Conservation (phyloP, 73 alveolate genomes). For the Breviolum minutum region DNA sequence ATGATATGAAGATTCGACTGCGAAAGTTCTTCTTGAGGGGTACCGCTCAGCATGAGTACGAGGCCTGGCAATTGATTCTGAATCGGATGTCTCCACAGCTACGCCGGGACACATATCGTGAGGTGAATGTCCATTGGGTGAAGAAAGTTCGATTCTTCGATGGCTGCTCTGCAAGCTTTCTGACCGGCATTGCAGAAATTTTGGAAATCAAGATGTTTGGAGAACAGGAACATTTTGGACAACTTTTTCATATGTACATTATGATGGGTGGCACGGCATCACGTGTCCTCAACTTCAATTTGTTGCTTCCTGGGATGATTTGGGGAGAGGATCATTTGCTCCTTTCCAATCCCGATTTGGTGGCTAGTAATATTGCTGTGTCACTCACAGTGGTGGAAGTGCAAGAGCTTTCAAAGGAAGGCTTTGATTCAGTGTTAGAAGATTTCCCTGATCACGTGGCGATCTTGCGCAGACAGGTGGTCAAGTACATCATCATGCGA, state of each 20-base stretch:
- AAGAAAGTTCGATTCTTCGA: constrained; percentile 88
- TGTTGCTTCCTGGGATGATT: constrained; percentile 55
- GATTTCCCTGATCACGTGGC: constrained; percentile 51
- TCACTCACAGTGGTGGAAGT: constrained; percentile 64
- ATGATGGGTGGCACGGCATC: constrained; percentile 89
- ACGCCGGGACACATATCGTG: constrained; percentile 87
- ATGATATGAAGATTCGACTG: constrained; percentile 69
- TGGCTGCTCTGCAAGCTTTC: constrained; percentile 68
- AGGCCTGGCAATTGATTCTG: constrained; percentile 83
- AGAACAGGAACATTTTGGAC: constrained; percentile 88
- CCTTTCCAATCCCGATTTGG: constrained; percentile 73
- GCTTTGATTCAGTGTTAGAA: constrained; percentile 42
- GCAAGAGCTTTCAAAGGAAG: constrained; percentile 58
- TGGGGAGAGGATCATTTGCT: constrained; percentile 88
- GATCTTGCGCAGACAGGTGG: not conserved
- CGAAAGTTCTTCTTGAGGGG: constrained; percentile 75
- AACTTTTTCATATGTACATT: constrained; percentile 85
- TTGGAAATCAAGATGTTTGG: constrained; percentile 85
- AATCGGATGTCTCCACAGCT: constrained; percentile 88
- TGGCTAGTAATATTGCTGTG: constrained; percentile 54
- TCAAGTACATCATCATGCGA: constrained; percentile 62
- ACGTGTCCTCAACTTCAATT: constrained; percentile 31
- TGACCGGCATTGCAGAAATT: constrained; percentile 78
- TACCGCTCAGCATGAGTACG: constrained; percentile 78
- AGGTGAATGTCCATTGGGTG: constrained; percentile 93